Evolutionary conservation across 1,139 yeast species (phyloP), one percentile per base, ranked within the genome.

Genomic region (Arxiozyma telluris): DNA sequence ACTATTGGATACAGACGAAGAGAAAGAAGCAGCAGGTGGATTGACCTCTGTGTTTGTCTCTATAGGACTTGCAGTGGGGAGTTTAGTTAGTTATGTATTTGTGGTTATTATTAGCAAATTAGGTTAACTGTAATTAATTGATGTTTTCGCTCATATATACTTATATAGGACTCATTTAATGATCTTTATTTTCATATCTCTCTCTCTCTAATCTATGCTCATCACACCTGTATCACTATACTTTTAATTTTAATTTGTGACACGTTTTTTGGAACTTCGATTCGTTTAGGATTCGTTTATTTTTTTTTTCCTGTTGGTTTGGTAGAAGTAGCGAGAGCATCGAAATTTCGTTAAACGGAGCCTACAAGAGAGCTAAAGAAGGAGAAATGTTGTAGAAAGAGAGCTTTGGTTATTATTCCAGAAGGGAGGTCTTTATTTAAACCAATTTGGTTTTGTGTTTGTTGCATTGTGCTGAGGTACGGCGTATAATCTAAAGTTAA

Each of bases 21-120:
- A 88, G 64, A 84, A 83, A 67, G 90, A 87, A 59, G 96, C 96
- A 0, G 96, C 98, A 0, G 96, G 97, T 44, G 97, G 96, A 3
- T 87, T 90, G 67, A 86, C 95, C 54, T 82, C 89, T 1, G 81
- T 89, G 20, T 81, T 87, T 59, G 76, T 89, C 53, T 84, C 91
- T 56, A 64, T 81, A 22, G 96, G 96, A 0, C 75, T 90, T 54
- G 83, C 94, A 0, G 73, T 78, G 3, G 97, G 98, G 1, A 83
- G 95, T 59, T 63, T 90, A 0, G 67, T 84, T 52, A 84, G 96
- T 63, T 88, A 88, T 65, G 64, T 81, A 1, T 76, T 87, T 55
- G 90, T 84, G 2, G 41, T 25, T n/a, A 27, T 45, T 7, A 30
- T 45, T 22, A 20, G n/a, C 25, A 38, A 22, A 7, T 30, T 45